Percentiles rank a stretch among this genome's conserved stretches.
These are phyloP conservation scores for Pichia sp. DNA, from an alignment of 1,139 yeast species.

Conservation along the genomic window DNA sequence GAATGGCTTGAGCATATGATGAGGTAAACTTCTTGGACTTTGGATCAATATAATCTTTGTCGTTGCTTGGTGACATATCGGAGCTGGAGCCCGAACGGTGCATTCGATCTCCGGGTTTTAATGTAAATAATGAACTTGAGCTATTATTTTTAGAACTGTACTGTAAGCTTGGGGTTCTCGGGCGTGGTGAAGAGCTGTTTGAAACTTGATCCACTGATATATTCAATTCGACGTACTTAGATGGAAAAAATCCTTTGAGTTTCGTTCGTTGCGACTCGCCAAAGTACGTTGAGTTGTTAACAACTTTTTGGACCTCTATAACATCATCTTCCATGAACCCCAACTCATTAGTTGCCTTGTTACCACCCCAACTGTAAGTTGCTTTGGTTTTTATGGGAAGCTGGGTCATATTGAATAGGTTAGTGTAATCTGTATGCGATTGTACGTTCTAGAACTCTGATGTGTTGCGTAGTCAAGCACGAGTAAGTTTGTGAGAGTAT, in stretches of 20 bases:
- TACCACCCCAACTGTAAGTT: conserved; percentile 27
- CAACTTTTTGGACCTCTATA: conserved; percentile 71
- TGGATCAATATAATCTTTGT: conserved; percentile 15
- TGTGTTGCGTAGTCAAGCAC: neutral
- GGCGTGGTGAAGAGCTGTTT: conserved; percentile 17
- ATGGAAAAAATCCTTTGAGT: conserved; percentile 80
- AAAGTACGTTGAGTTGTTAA: conserved; percentile 92
- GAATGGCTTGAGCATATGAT: conserved; percentile 21
- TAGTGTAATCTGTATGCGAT: too few relatives aligned
- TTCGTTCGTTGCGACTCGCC: conserved; percentile 77
- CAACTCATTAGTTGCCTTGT: conserved; percentile 60
- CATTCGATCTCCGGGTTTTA: conserved; percentile 7
- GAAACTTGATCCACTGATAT: too few relatives aligned
- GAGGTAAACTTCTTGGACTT: conserved; percentile 11
- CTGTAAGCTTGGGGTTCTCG: conserved; percentile 6
- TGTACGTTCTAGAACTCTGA: too few relatives aligned
- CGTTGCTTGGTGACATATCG: too few relatives aligned
- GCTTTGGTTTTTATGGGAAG: conserved; percentile 23
- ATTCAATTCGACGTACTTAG: conserved; percentile 88
- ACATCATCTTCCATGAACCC: conserved; percentile 93
- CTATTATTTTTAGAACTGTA: conserved; percentile 6
- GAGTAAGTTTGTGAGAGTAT: neutral
- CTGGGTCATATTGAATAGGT: conserved; percentile 3
- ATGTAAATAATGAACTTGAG: conserved; percentile 7
- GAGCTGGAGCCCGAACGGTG: conserved; percentile 4